Conservation (phyloP, 2,329 filamentous ascomycete species). For the Hymenoscyphus fraxineus region DNA sequence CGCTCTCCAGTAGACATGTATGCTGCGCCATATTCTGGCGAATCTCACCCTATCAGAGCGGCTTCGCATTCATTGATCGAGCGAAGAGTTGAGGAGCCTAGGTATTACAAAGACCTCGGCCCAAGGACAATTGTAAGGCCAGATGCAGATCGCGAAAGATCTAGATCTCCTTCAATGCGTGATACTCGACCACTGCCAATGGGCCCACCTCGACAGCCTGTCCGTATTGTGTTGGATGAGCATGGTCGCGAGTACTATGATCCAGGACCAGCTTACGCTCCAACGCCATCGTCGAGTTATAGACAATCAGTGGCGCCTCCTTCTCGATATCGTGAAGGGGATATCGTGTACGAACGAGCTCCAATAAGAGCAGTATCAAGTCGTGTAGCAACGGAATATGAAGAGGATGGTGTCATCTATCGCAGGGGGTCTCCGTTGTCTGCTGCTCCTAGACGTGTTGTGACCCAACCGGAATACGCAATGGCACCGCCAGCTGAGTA, state of each 20-base stretch:
- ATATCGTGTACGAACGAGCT: constrained; percentile 62
- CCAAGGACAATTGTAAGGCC: constrained; percentile 48
- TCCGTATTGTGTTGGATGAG: constrained; percentile 75
- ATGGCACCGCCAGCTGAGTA: constrained; percentile 42
- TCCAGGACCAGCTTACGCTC: constrained; percentile 43
- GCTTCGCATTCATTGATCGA: constrained; percentile 29
- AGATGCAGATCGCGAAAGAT: constrained; percentile 46
- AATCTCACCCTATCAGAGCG: constrained; percentile 27
- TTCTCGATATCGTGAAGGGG: constrained; percentile 45
- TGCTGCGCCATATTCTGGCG: constrained; percentile 22
- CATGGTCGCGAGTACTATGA: constrained; percentile 78
- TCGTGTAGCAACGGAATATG: constrained; percentile 29
- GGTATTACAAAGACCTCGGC: constrained; percentile 44
- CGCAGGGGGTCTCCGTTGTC: constrained; percentile 46
- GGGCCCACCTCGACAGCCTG: constrained; percentile 45
- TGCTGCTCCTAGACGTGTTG: constrained; percentile 49
- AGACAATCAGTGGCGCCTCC: constrained; percentile 54
- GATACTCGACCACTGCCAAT: constrained; percentile 46
- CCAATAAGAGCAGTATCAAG: constrained; percentile 29
- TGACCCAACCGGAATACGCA: constrained; percentile 60
- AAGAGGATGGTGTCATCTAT: constrained; percentile 39
- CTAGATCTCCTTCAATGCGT: constrained; percentile 45
- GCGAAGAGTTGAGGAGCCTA: constrained; percentile 32
- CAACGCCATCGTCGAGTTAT: constrained; percentile 42
- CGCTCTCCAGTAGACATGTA: constrained; percentile 28